These are phyloP conservation scores for Psilocybe mexicana DNA, from an alignment of 1,284 basidiomycete species.

Conservation along the genomic window DNA sequence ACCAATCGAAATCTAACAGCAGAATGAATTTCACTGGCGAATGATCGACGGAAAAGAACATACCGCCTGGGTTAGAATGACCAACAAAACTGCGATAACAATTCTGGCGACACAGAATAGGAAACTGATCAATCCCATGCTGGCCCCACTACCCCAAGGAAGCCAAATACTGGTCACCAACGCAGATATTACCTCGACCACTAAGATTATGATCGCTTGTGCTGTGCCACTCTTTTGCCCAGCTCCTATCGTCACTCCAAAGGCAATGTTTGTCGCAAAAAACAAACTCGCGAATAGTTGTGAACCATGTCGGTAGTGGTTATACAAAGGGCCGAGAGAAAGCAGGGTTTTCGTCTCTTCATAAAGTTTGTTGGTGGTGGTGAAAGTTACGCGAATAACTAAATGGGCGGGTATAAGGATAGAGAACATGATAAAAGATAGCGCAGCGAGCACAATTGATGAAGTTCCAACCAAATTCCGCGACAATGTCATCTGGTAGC, in stretches of 20 bases:
- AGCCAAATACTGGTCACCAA: constrained; percentile 90
- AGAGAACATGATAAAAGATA: constrained; percentile 81
- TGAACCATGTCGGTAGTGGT: constrained; percentile 89
- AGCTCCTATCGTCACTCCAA: constrained; percentile 85
- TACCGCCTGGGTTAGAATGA: constrained; percentile 87
- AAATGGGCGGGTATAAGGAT: constrained; percentile 77
- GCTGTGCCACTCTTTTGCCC: constrained; percentile 89
- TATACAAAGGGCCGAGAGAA: constrained; percentile 93
- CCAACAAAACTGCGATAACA: constrained; percentile 84
- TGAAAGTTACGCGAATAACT: constrained; percentile 74
- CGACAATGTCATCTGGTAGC: constrained; percentile 78
- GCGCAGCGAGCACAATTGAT: constrained; percentile 68
- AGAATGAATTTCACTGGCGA: constrained; percentile 6
- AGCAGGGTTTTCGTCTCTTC: constrained; percentile 91
- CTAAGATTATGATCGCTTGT: constrained; percentile 87
- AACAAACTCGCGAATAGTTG: constrained; percentile 86
- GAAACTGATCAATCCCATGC: constrained; percentile 94
- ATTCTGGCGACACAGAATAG: constrained; percentile 89
- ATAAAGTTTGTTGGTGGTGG: constrained; percentile 88
- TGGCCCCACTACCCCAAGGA: constrained; percentile 94
- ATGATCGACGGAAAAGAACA: constrained; percentile 34
- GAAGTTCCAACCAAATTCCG: constrained; percentile 49
- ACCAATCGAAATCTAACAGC: constrained; percentile 74
- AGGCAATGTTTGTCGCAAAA: constrained; percentile 79
- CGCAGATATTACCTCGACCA: constrained; percentile 82